Conservation (phyloP, 1,139 yeast genomes). For the Pichia sp. region DNA sequence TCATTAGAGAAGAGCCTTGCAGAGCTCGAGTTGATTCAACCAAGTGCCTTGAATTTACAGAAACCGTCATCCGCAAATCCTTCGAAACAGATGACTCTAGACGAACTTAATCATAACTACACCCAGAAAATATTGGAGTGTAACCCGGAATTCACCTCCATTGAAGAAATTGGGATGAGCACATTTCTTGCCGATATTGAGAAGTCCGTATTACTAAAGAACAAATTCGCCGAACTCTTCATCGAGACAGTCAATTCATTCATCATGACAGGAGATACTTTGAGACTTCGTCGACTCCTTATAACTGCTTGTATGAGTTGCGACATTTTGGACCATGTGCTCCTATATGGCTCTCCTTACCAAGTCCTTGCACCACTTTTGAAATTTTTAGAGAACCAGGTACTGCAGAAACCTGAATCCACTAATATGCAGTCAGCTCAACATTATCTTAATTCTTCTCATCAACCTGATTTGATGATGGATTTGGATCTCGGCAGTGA, state of each 20-base stretch:
- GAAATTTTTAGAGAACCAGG: slow-evolving; percentile 18
- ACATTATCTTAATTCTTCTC: slow-evolving; percentile 10
- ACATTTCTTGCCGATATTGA: slow-evolving; percentile 15
- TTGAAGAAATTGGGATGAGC: slow-evolving; percentile 24
- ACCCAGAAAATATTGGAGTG: slow-evolving; percentile 21
- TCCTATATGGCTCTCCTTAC: slow-evolving; percentile 20
- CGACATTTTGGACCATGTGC: slow-evolving; percentile 15
- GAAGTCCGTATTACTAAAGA: slow-evolving; percentile 11
- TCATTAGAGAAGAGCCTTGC: slow-evolving; percentile 17
- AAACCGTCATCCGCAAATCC: too few species aligned
- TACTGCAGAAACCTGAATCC: slow-evolving; percentile 16
- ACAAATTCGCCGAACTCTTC: slow-evolving; percentile 17
- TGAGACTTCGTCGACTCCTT: slow-evolving; percentile 23
- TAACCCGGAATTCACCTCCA: slow-evolving; percentile 27
- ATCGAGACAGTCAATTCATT: slow-evolving; percentile 15
- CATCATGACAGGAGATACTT: slow-evolving; percentile 20
- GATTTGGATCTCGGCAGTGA: slow-evolving; percentile 26
- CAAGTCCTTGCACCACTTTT: slow-evolving; percentile 20
- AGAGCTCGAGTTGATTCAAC: slow-evolving; percentile 18
- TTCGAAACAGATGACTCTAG: slow-evolving; percentile 1
- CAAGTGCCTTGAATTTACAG: slow-evolving; percentile 4
- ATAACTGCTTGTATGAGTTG: slow-evolving; percentile 18
- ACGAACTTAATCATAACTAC: slow-evolving; percentile 16
- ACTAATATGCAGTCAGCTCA: slow-evolving; percentile 7
- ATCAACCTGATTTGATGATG: slow-evolving; percentile 21